These are phyloP conservation scores for Diutina rugosa DNA, from an alignment of 1,139 yeast species.

Conservation along the genomic window DNA sequence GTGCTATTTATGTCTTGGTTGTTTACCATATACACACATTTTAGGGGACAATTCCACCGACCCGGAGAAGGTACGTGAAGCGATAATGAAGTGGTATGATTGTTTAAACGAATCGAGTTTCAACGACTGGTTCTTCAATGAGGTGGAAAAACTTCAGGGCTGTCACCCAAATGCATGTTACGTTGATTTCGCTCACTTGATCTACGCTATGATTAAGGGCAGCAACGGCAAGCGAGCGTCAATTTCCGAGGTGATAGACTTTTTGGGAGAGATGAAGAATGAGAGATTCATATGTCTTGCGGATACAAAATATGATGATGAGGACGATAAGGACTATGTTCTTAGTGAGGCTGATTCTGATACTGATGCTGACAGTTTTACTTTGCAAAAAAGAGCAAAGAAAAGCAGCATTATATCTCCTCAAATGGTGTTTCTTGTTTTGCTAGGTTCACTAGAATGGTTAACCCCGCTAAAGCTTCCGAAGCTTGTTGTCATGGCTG, in stretches of 20 bases:
- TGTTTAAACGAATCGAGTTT: slow-evolving; percentile 11
- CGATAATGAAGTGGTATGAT: slow-evolving; percentile 21
- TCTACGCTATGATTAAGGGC: slow-evolving; percentile 22
- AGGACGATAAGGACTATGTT: neutral
- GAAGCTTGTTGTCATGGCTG: neutral
- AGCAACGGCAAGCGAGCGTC: slow-evolving; percentile 6
- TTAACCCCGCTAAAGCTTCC: neutral
- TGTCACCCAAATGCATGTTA: slow-evolving; percentile 3
- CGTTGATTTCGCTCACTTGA: slow-evolving; percentile 12
- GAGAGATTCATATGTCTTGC: slow-evolving; percentile 4
- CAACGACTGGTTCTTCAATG: slow-evolving; percentile 14
- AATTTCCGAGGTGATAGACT: slow-evolving; percentile 11
- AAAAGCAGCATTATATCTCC: neutral
- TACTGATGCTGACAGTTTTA: neutral
- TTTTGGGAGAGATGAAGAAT: slow-evolving; percentile 12
- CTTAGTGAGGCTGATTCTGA: neutral
- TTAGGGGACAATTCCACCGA: slow-evolving; percentile 17
- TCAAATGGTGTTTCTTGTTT: neutral
- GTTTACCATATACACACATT: slow-evolving; percentile 38
- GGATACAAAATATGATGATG: neutral
- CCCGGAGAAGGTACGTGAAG: slow-evolving; percentile 13
- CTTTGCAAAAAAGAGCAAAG: neutral
- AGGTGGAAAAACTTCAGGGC: slow-evolving; percentile 5
- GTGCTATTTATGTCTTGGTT: slow-evolving; percentile 59
- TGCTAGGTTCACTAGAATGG: neutral